A percentile compares a stretch with the other conserved stretches of the same genome.
Evolutionary conservation across 2,329 filamentous ascomycete species (phyloP).

Genomic region (Aspergillus versicolor): DNA sequence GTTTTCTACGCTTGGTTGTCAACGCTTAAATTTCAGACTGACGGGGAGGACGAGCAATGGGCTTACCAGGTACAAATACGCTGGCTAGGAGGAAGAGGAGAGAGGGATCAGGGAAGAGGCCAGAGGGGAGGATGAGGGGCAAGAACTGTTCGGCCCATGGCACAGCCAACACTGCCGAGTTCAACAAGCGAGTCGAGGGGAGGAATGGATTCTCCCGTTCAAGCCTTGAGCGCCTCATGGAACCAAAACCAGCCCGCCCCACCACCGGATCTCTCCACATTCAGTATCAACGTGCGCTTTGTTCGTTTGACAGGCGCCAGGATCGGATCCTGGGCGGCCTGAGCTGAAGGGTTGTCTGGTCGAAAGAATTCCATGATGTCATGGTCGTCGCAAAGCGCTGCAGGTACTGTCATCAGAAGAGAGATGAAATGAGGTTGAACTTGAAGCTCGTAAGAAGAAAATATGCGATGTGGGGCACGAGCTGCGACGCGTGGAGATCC

Average conservation of each 20-base stretch:
- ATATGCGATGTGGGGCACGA: not conserved
- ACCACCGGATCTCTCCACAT: constrained; percentile 5
- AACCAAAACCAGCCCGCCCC: constrained; percentile 4
- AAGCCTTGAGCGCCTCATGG: not conserved
- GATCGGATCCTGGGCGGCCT: not conserved
- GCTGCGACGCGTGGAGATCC: not conserved
- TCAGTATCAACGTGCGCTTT: not conserved
- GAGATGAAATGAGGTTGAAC: not conserved
- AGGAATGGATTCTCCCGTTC: not conserved
- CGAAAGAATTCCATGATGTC: not conserved
- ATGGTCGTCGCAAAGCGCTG: not conserved
- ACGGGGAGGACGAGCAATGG: not conserved
- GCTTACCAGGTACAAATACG: not conserved
- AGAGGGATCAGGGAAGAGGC: not conserved
- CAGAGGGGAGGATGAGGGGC: constrained; percentile 1
- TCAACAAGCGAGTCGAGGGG: constrained; percentile 4
- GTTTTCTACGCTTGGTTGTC: not conserved
- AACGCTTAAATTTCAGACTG: not conserved
- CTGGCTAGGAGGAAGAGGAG: not conserved
- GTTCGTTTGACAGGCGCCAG: not conserved
- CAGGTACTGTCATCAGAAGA: not conserved
- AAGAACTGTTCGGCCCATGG: not conserved
- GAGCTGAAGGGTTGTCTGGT: not conserved
- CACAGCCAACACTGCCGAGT: not conserved
- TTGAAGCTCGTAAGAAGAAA: not conserved